Evolutionary conservation across 352 stramenopile species (phyloP).

Genomic region (Phytophthora tubulina): DNA sequence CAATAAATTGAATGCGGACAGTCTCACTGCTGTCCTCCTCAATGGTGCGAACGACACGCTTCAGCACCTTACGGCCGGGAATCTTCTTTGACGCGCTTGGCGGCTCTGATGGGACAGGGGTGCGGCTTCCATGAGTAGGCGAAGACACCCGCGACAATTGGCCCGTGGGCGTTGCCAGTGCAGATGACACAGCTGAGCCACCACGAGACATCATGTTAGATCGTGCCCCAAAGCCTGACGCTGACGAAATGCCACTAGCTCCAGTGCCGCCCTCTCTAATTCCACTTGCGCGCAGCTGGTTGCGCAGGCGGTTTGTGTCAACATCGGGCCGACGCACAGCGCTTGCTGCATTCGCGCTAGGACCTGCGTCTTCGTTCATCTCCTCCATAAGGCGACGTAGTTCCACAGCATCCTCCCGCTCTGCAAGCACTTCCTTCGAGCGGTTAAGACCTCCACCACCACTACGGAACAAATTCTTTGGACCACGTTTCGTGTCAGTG

Average conservation of each 20-base stretch:
- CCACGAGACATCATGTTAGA: slow-evolving; percentile 60
- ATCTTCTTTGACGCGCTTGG: slow-evolving; percentile 50
- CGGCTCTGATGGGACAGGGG: slow-evolving; percentile 42
- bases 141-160: slow-evolving; percentile 77
- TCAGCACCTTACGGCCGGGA: slow-evolving; percentile 71
- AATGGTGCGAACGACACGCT: slow-evolving; percentile 78
- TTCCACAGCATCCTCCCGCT: slow-evolving; percentile 86
- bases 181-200: slow-evolving; percentile 69
- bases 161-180: slow-evolving; percentile 69
- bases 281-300: slow-evolving; percentile 75
- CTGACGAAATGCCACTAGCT: slow-evolving; percentile 44
- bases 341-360: slow-evolving; percentile 37
- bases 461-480: slow-evolving; percentile 81
- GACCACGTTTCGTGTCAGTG: slow-evolving; percentile 71
- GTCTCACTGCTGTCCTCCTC: slow-evolving; percentile 85
- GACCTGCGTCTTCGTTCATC: slow-evolving; percentile 80
- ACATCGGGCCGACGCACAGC: slow-evolving; percentile 69
- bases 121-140: slow-evolving; percentile 58
- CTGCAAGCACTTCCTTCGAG: slow-evolving; percentile 72
- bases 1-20: slow-evolving; percentile 83
- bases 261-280: slow-evolving; percentile 65
- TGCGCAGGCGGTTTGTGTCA: slow-evolving; percentile 68
- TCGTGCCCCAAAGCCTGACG: slow-evolving; percentile 38
- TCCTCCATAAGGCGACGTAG: slow-evolving; percentile 82
- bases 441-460: slow-evolving; percentile 80